Conservation (phyloP, 495 filamentous ascomycete genomes). For the Xylaria sp. region DNA sequence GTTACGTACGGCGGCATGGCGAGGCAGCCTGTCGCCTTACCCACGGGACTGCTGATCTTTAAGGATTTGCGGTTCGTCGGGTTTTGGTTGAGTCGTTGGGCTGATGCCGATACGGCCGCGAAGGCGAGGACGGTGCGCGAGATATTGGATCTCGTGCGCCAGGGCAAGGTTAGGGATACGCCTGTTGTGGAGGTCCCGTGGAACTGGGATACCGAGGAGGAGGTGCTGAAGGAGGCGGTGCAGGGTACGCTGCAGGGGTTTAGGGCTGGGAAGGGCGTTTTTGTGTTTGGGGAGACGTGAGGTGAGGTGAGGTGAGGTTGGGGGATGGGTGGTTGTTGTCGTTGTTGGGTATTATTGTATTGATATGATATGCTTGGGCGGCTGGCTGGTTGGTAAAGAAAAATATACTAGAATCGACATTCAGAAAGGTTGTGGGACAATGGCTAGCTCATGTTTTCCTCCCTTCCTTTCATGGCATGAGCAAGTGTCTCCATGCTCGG, state of each 20-base stretch:
- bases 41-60: slow-evolving; percentile 85
- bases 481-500: neutral
- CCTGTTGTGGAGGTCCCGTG: slow-evolving; percentile 81
- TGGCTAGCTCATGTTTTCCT: neutral
- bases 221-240: slow-evolving; percentile 67
- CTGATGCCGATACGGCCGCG: slow-evolving; percentile 72
- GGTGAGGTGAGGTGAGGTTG: too few species aligned
- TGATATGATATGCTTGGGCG: neutral
- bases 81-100: slow-evolving; percentile 95
- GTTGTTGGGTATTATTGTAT: slow-evolving; percentile 1
- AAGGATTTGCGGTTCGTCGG: slow-evolving; percentile 85
- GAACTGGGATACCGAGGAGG: slow-evolving; percentile 76
- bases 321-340: neutral
- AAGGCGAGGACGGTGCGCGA: slow-evolving; percentile 82
- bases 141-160: slow-evolving; percentile 74
- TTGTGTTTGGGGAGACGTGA: slow-evolving; percentile 70
- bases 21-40: slow-evolving; percentile 78
- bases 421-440: neutral
- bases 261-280: slow-evolving; percentile 85
- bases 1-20: slow-evolving; percentile 98
- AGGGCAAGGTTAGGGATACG: slow-evolving; percentile 80
- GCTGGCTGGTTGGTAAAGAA: neutral
- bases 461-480: too few species aligned
- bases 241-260: slow-evolving; percentile 80
- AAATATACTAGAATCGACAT: too few species aligned